Percentiles rank a stretch among this genome's conserved stretches.
phyloP scores from a whole-genome alignment of 2,329 filamentous ascomycete genomes.

The Fusarium foetens region DNA sequence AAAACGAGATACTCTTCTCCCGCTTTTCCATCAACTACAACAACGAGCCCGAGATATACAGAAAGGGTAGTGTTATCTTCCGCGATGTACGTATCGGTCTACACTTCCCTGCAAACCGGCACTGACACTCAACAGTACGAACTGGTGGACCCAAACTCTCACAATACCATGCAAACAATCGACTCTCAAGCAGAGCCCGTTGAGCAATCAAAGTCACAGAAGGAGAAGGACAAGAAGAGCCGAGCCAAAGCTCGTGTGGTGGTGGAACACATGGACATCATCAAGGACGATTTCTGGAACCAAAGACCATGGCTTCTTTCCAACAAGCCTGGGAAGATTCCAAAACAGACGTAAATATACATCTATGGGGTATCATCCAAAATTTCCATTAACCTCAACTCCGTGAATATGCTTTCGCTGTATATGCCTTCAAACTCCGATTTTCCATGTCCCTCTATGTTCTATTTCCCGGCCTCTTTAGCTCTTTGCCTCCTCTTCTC shows the following conservation, averaged over 20 bases:
- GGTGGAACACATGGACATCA: constrained; percentile 90
- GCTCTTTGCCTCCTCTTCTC: constrained; percentile 51
- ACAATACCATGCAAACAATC: constrained; percentile 58
- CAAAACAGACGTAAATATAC: constrained; percentile 62
- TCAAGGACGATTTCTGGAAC: constrained; percentile 95
- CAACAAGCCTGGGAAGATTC: constrained; percentile 76
- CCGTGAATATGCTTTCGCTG: constrained; percentile 40
- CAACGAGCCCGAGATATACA: constrained; percentile 91
- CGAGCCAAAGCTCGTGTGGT: constrained; percentile 82
- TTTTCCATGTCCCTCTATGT: constrained; percentile 18
- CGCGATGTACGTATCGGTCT: constrained; percentile 69
- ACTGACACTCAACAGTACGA: constrained; percentile 67
- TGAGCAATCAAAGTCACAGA: constrained; percentile 78
- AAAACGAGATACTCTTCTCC: constrained; percentile 95
- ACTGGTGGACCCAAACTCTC: constrained; percentile 68
- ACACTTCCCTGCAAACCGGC: not conserved
- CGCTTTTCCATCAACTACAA: constrained; percentile 96
- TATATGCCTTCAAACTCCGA: constrained; percentile 22
- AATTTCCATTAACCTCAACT: constrained; percentile 41
- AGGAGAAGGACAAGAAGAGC: constrained; percentile 84
- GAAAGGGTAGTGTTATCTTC: constrained; percentile 91
- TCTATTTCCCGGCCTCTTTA: constrained; percentile 38
- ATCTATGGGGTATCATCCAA: constrained; percentile 48
- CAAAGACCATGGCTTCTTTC: constrained; percentile 84
- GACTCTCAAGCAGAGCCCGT: constrained; percentile 63